A percentile compares a stretch with the other conserved stretches of the same genome.
These are phyloP conservation scores for Selenicereus undatus DNA, from an alignment of 148 eudicot species.

Conservation along the genomic window DNA sequence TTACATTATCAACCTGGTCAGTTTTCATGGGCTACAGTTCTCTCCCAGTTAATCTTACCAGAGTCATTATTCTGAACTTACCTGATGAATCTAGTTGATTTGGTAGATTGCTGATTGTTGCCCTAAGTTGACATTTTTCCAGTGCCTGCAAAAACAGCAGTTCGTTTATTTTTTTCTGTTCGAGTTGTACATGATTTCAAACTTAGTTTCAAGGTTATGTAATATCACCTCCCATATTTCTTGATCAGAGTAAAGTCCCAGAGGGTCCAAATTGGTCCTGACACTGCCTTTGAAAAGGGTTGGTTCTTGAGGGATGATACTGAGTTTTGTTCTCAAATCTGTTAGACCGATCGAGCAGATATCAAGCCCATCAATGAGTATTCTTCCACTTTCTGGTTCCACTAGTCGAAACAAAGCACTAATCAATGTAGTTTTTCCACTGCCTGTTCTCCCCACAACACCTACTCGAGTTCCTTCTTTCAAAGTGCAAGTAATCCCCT, in stretches of 20 bases:
- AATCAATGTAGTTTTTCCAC: conserved; percentile 60
- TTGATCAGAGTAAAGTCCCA: conserved; percentile 43
- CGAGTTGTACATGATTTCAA: not conserved
- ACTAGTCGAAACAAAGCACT: conserved; percentile 54
- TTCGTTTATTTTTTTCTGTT: not conserved
- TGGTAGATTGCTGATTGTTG: conserved; percentile 51
- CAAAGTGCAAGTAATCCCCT: conserved; percentile 56
- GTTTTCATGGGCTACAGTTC: not conserved
- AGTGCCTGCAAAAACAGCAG: conserved; percentile 40
- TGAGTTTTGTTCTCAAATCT: conserved; percentile 46
- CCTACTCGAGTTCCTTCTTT: conserved; percentile 47
- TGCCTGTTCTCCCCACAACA: conserved; percentile 55
- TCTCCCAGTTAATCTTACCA: not conserved
- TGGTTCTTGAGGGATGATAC: conserved; percentile 71
- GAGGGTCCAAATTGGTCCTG: conserved; percentile 53
- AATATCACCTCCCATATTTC: conserved; percentile 53
- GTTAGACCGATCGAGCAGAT: conserved; percentile 50
- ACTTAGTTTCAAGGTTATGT: not conserved
- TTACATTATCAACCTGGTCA: no score
- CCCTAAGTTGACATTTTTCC: conserved; percentile 66
- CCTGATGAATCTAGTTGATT: conserved; percentile 59
- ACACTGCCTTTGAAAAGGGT: conserved; percentile 59
- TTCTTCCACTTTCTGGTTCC: conserved; percentile 49
- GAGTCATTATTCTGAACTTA: not conserved
- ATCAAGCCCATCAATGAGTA: conserved; percentile 46